Evolutionary conservation across 371 early-diverging fungal species (phyloP).

Genomic region (Circinella minor): DNA sequence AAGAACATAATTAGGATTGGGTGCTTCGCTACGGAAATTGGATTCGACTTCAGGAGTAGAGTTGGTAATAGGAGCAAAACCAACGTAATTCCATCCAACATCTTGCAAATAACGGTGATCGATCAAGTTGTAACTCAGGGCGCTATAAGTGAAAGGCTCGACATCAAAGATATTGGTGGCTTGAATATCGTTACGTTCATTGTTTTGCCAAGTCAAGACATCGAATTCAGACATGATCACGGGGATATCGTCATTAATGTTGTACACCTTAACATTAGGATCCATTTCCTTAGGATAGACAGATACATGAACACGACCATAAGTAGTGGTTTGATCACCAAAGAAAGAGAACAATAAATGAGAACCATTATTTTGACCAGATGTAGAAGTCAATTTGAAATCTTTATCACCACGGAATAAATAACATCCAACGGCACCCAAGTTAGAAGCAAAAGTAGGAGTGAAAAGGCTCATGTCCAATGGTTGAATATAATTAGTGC

Average conservation of each 20-base stretch:
- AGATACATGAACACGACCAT: conserved; percentile 51
- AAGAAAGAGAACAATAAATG: conserved; percentile 45
- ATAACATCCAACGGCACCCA: conserved; percentile 48
- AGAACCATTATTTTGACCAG: conserved; percentile 52
- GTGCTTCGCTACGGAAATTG: conserved; percentile 46
- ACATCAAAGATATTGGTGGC: conserved; percentile 43
- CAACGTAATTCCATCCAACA: conserved; percentile 59
- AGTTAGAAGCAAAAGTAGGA: conserved; percentile 44
- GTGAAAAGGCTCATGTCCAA: conserved; percentile 47
- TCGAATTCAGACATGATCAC: conserved; percentile 33
- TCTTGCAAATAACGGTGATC: conserved; percentile 48
- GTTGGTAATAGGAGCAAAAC: conserved; percentile 50
- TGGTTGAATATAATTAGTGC: conserved; percentile 28
- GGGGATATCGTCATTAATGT: conserved; percentile 31
- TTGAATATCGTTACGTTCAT: conserved; percentile 48
- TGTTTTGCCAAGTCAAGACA: conserved; percentile 41
- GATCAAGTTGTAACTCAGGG: conserved; percentile 42
- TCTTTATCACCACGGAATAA: conserved; percentile 37
- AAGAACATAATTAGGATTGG: conserved; percentile 40
- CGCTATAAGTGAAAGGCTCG: conserved; percentile 46
- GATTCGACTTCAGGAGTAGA: conserved; percentile 48
- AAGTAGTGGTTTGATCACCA: conserved; percentile 39
- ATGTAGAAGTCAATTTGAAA: conserved; percentile 45
- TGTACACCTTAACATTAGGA: conserved; percentile 46
- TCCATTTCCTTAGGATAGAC: conserved; percentile 51